Percentiles rank a stretch among this genome's conserved stretches.
These are phyloP conservation scores for Fusarium marasasianum DNA, from an alignment of 2,329 filamentous ascomycete species.

Conservation along the genomic window DNA sequence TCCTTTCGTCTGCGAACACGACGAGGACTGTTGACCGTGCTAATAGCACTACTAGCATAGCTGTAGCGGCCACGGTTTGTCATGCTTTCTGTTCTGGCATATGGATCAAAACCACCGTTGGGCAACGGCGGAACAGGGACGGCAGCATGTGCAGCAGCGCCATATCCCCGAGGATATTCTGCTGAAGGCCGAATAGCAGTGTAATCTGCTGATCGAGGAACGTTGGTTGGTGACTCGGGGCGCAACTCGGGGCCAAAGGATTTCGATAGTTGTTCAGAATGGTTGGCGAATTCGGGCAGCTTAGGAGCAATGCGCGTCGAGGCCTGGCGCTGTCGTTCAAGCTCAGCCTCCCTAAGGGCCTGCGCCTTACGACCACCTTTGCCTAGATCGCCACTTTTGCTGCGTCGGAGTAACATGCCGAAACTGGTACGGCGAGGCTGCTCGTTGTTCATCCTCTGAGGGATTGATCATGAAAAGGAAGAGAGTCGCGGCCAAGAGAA, in stretches of 20 bases:
- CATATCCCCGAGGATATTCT: constrained; percentile 54
- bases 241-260: constrained; percentile 64
- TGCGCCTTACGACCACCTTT: constrained; percentile 69
- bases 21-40: constrained; percentile 91
- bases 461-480: constrained; percentile 40
- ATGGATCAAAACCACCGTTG: constrained; percentile 75
- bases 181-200: constrained; percentile 60
- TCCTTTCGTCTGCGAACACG: constrained; percentile 95
- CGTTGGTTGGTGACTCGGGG: constrained; percentile 69
- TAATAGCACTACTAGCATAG: constrained; percentile 91
- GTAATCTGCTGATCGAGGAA: constrained; percentile 58
- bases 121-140: constrained; percentile 68
- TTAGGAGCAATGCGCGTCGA: constrained; percentile 60
- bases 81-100: constrained; percentile 91
- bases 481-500: constrained; percentile 32
- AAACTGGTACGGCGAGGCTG: constrained; percentile 55
- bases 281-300: constrained; percentile 62
- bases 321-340: constrained; percentile 61
- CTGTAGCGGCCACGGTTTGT: constrained; percentile 95
- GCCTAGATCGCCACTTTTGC: constrained; percentile 73
- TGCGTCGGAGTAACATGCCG: constrained; percentile 71
- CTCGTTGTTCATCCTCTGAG: constrained; percentile 45
- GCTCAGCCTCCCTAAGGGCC: constrained; percentile 60
- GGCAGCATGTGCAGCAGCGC: constrained; percentile 50
- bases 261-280: constrained; percentile 57